phyloP scores from a whole-genome alignment of 129 eudicot species.

The Daucus carota region DNA sequence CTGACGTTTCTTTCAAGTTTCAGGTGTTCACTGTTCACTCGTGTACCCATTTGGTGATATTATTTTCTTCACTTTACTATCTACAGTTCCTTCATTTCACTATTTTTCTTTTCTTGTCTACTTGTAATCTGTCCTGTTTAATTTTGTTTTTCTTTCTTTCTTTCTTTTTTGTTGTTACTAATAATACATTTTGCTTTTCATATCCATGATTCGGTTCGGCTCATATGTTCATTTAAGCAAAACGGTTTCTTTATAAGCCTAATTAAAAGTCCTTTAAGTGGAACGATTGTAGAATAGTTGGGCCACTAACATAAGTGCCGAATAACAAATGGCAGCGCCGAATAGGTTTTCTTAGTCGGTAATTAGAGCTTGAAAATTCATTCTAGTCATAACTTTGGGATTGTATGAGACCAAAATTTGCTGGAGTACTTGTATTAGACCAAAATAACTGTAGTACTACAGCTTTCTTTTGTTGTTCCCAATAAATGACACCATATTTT shows the following conservation, averaged over 20 bases:
- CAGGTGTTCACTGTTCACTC: neutral
- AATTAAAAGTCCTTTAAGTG: neutral
- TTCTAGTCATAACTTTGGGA: neutral
- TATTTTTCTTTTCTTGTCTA: neutral
- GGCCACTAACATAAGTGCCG: neutral
- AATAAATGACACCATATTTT: neutral
- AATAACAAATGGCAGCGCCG: neutral
- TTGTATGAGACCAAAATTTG: neutral
- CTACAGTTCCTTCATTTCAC: slow-evolving; percentile 2
- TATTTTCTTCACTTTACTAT: slow-evolving; percentile 6
- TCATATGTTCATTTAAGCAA: no score
- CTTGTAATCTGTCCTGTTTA: neutral
- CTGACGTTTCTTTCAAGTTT: slow-evolving; percentile 11
- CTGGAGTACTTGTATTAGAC: no score
- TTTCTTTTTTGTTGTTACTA: neutral
- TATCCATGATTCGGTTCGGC: neutral
- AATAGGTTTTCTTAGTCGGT: no score
- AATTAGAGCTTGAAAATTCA: neutral
- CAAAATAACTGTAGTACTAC: neutral
- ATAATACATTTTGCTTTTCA: neutral
- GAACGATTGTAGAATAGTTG: neutral
- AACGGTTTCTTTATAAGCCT: neutral
- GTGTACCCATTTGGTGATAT: neutral
- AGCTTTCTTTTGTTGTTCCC: slow-evolving; percentile 5
- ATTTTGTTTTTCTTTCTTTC: neutral